Evolutionary conservation across 169 alveolate species (phyloP).

Genomic region (Miamiensis avidus): DNA sequence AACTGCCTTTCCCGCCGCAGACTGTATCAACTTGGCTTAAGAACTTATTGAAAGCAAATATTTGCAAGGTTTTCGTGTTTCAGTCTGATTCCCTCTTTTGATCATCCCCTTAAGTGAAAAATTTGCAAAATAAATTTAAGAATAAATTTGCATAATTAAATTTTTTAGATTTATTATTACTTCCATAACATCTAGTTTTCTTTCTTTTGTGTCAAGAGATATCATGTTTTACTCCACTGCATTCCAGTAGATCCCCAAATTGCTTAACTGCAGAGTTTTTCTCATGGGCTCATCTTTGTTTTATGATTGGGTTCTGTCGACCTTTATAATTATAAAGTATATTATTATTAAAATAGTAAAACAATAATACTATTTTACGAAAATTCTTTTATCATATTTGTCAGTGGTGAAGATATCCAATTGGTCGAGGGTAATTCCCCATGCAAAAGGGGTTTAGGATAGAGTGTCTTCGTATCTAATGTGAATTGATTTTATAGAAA

Average conservation of each 20-base stretch:
- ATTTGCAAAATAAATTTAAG: too few relatives aligned
- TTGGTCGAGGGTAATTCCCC: conserved; percentile 34
- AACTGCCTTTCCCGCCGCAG: conserved; percentile 4
- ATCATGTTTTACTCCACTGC: conserved; percentile 15
- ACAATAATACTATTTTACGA: not conserved
- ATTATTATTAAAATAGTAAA: too few relatives aligned
- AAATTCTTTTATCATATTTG: conserved; percentile 34
- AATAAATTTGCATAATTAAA: not conserved
- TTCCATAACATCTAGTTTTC: conserved; percentile 17
- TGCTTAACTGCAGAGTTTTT: conserved; percentile 17
- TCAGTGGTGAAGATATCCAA: conserved; percentile 33
- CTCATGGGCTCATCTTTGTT: conserved; percentile 39
- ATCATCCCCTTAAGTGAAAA: not conserved
- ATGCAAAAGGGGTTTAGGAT: conserved; percentile 14
- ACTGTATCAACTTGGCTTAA: conserved; percentile 14
- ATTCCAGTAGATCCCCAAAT: conserved; percentile 47
- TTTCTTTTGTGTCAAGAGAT: not conserved
- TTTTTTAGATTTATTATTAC: conserved; percentile 14
- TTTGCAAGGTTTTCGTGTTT: conserved; percentile 7
- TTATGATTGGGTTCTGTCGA: conserved; percentile 35
- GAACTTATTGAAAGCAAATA: conserved; percentile 19
- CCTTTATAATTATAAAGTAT: not conserved
- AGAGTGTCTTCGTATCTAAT: conserved; percentile 38
- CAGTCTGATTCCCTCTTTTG: not conserved
- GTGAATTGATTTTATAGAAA: conserved; percentile 30